phyloP scores from a whole-genome alignment of 2,329 filamentous ascomycete species.

The Verticillium tricorpus region DNA sequence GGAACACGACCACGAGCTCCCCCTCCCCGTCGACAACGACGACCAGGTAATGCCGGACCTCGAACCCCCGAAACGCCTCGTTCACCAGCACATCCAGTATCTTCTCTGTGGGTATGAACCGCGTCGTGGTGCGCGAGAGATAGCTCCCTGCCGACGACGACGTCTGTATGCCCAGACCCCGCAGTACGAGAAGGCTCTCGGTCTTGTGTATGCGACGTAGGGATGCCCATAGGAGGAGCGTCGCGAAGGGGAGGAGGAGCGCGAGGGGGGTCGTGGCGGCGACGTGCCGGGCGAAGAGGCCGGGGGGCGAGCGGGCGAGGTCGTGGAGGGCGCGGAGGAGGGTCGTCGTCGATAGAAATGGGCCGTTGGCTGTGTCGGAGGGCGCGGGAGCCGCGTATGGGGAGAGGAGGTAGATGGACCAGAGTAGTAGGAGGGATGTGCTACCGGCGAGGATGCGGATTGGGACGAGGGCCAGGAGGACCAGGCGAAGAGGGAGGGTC shows the following conservation, averaged over 20 bases:
- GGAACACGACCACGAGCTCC: slow-evolving; percentile 92
- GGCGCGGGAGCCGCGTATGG: slow-evolving; percentile 18
- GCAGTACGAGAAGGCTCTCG: slow-evolving; percentile 84
- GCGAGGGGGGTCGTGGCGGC: slow-evolving; percentile 31
- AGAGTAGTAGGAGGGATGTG: slow-evolving; percentile 36
- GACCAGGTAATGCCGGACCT: slow-evolving; percentile 82
- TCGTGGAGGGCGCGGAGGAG: slow-evolving; percentile 10
- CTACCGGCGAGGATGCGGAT: slow-evolving; percentile 36
- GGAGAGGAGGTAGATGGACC: slow-evolving; percentile 39
- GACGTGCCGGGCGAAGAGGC: slow-evolving; percentile 24
- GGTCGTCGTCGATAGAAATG: slow-evolving; percentile 5
- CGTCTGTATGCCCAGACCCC: slow-evolving; percentile 88
- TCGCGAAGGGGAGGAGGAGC: slow-evolving; percentile 32
- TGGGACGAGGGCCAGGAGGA: slow-evolving; percentile 38
- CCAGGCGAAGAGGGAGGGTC: slow-evolving; percentile 41
- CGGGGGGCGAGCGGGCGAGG: slow-evolving; percentile 24
- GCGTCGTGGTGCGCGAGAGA: slow-evolving; percentile 43
- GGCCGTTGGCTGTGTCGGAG: slow-evolving; percentile 1
- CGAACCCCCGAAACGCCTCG: slow-evolving; percentile 90
- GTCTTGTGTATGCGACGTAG: slow-evolving; percentile 50
- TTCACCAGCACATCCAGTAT: slow-evolving; percentile 93
- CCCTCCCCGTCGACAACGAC: slow-evolving; percentile 87
- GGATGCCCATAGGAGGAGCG: slow-evolving; percentile 36
- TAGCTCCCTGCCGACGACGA: slow-evolving; percentile 66
- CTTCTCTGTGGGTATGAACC: slow-evolving; percentile 80